Percentiles rank a stretch among this genome's conserved stretches.
These are phyloP conservation scores for Trichocladium antarcticum DNA, from an alignment of 495 filamentous ascomycete genomes.

Conservation along the genomic window DNA sequence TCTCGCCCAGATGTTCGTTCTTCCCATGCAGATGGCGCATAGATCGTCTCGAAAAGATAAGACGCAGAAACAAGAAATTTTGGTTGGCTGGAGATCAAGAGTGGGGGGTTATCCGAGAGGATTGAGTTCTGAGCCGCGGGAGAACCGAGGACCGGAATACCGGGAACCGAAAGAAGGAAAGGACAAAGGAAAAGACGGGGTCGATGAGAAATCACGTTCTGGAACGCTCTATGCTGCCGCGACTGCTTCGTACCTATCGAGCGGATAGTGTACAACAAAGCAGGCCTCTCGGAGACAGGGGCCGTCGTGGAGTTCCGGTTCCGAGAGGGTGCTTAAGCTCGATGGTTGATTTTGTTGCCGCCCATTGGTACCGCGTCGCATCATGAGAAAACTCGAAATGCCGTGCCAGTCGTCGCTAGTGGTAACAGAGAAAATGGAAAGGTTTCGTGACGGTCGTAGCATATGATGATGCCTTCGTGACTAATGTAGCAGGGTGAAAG, in stretches of 20 bases:
- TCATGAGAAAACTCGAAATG: constrained; percentile 17
- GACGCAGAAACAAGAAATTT: neutral
- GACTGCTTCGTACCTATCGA: constrained; percentile 17
- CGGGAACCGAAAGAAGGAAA: neutral
- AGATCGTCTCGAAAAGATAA: neutral
- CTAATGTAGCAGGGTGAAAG: constrained; percentile 24
- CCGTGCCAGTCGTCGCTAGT: constrained; percentile 24
- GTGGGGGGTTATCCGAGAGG: neutral
- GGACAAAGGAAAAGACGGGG: constrained; percentile 3
- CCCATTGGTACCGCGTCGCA: constrained; percentile 14
- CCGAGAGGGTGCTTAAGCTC: constrained; percentile 18
- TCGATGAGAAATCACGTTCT: neutral
- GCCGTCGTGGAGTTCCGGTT: constrained; percentile 9
- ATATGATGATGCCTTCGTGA: constrained; percentile 21
- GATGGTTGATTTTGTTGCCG: constrained; percentile 16
- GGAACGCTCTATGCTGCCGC: constrained; percentile 17
- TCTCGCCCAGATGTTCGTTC: neutral
- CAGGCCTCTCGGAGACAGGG: constrained; percentile 9
- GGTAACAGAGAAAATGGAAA: constrained; percentile 21
- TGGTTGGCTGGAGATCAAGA: neutral
- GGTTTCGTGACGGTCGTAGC: constrained; percentile 25
- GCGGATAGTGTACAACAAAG: constrained; percentile 33
- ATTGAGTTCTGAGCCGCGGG: neutral
- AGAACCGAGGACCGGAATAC: neutral
- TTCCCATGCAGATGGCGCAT: neutral